phyloP scores from a whole-genome alignment of 2,329 filamentous ascomycete species.

The Dryadomyces quercus-mongolicae region DNA sequence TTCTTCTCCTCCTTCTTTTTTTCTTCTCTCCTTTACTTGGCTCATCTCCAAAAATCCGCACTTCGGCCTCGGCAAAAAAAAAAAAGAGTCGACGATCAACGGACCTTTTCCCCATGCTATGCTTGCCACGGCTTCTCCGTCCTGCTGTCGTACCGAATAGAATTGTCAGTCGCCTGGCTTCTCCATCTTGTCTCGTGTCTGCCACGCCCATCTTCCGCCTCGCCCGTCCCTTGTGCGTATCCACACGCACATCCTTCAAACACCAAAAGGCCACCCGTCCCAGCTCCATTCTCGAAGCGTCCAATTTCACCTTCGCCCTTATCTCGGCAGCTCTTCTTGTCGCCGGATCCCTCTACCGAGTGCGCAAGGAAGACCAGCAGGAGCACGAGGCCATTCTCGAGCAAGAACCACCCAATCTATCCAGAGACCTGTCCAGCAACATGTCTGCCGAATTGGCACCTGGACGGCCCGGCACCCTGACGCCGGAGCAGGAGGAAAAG shows the following conservation, averaged over 20 bases:
- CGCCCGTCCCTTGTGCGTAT: not conserved
- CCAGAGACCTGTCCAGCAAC: not conserved
- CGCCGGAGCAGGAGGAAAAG: slow-evolving; percentile 79
- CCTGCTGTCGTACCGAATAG: not conserved
- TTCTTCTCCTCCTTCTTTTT: not conserved
- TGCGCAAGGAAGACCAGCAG: not conserved
- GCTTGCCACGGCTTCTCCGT: not conserved
- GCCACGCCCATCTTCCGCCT: not conserved
- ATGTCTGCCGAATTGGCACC: slow-evolving; percentile 32
- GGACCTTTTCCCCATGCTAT: not conserved
- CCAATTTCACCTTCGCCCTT: slow-evolving; percentile 2
- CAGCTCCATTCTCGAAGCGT: slow-evolving; percentile 5
- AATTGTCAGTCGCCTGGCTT: not conserved
- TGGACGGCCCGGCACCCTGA: slow-evolving; percentile 77
- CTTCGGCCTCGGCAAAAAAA: not conserved
- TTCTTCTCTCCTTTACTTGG: not conserved
- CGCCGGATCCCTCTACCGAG: not conserved
- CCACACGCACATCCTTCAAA: not conserved
- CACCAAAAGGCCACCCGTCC: not conserved
- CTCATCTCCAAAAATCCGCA: not conserved
- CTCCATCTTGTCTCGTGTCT: not conserved
- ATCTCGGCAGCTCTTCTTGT: slow-evolving; percentile 3
- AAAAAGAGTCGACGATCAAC: too few species aligned
- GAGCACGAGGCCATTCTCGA: not conserved
- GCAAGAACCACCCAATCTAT: not conserved